phyloP scores from a whole-genome alignment of 2,329 filamentous ascomycete species.

The Xylaria arbuscula region DNA sequence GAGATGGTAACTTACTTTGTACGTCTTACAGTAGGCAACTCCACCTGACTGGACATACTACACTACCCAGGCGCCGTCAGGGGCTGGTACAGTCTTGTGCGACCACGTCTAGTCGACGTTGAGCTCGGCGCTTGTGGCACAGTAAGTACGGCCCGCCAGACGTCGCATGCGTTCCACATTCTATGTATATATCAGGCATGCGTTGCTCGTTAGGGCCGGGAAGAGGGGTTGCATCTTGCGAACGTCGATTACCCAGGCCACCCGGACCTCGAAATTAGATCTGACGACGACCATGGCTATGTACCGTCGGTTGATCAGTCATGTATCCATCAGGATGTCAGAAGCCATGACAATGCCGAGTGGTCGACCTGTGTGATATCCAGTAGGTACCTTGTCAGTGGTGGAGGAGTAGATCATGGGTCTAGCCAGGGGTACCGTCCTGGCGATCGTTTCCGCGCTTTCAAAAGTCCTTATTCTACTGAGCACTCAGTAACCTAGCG shows the following conservation, averaged over 20 bases:
- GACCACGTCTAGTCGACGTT: neutral
- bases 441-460: constrained; percentile 32
- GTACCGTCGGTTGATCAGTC: constrained; percentile 11
- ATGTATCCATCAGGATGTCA: neutral
- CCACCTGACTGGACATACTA: too few relatives aligned
- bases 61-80: constrained; percentile 3
- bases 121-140: constrained; percentile 32
- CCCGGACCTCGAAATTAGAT: constrained; percentile 2
- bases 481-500: too few relatives aligned
- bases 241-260: constrained; percentile 13
- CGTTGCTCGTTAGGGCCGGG: constrained; percentile 6
- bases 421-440: constrained; percentile 24
- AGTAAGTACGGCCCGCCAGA: constrained; percentile 24
- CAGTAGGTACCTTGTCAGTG: neutral
- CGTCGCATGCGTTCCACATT: constrained; percentile 30
- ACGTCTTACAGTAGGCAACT: neutral
- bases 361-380: neutral
- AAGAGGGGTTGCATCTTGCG: constrained; percentile 25
- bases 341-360: constrained; percentile 9
- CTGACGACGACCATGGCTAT: constrained; percentile 4
- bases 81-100: constrained; percentile 11
- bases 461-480: constrained; percentile 21
- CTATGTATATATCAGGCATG: constrained; percentile 30
- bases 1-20: constrained; percentile 23
- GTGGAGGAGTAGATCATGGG: constrained; percentile 20